phyloP scores from a whole-genome alignment of 2,329 filamentous ascomycete genomes.

The Neoascochyta sp. region DNA sequence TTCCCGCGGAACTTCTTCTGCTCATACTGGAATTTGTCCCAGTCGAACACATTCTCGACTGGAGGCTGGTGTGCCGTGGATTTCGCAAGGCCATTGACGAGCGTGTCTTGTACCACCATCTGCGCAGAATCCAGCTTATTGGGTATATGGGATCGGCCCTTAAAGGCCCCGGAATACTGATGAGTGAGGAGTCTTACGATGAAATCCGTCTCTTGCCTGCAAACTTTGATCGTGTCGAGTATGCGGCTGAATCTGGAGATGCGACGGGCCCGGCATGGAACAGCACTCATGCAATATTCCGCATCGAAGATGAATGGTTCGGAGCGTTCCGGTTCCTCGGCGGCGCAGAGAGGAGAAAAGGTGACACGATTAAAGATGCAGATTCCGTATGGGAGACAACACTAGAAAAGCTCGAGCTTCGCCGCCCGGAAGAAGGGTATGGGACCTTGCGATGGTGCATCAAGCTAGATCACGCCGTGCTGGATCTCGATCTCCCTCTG shows the following conservation, averaged over 20 bases:
- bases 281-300: slow-evolving; percentile 18
- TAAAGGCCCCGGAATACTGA: neutral
- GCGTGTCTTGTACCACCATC: slow-evolving; percentile 18
- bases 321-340: neutral
- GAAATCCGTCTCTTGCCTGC: slow-evolving; percentile 15
- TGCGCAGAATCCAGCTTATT: slow-evolving; percentile 20
- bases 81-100: slow-evolving; percentile 34
- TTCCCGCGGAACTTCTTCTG: slow-evolving; percentile 32
- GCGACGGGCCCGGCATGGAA: slow-evolving; percentile 14
- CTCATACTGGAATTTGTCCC: slow-evolving; percentile 27
- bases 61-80: slow-evolving; percentile 28
- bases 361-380: slow-evolving; percentile 1
- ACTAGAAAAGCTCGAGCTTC: slow-evolving; percentile 8
- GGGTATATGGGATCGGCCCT: slow-evolving; percentile 16
- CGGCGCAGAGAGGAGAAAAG: neutral
- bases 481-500: slow-evolving; percentile 20
- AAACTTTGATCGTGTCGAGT: slow-evolving; percentile 6
- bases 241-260: neutral
- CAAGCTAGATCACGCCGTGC: slow-evolving; percentile 21
- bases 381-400: slow-evolving; percentile 2
- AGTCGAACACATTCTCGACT: slow-evolving; percentile 23
- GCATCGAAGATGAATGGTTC: slow-evolving; percentile 20
- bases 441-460: slow-evolving; percentile 26
- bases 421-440: slow-evolving; percentile 8
- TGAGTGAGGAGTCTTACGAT: slow-evolving; percentile 17